phyloP scores from a whole-genome alignment of 345 rosid species.

The Arabis alpina region DNA sequence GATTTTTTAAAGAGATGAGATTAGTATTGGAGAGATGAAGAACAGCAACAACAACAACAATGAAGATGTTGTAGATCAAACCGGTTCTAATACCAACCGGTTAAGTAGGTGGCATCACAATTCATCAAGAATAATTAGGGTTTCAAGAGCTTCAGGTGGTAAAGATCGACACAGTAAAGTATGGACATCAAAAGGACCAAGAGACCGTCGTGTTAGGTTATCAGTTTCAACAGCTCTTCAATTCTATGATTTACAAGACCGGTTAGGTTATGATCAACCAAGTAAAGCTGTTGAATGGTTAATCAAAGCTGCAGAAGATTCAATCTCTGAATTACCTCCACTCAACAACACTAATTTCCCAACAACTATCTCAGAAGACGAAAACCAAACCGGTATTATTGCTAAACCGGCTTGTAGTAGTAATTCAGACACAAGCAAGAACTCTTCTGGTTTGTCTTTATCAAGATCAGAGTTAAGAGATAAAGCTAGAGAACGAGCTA shows the following conservation, averaged over 20 bases:
- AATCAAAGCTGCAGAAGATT: constrained; percentile 81
- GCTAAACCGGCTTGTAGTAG: constrained; percentile 90
- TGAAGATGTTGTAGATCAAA: constrained; percentile 37
- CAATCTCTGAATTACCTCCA: constrained; percentile 87
- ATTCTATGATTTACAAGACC: constrained; percentile 92
- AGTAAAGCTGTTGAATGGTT: constrained; percentile 98
- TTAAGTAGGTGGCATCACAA: constrained; percentile 68
- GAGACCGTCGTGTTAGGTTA: constrained; percentile 90
- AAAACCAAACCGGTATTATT: constrained; percentile 37
- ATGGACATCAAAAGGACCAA: constrained; percentile 83
- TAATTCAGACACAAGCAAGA: constrained; percentile 92
- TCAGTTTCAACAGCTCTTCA: constrained; percentile 93
- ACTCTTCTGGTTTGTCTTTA: constrained; percentile 76
- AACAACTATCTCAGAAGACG: constrained; percentile 56
- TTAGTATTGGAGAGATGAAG: constrained; percentile 47
- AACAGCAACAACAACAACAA: constrained; percentile 44
- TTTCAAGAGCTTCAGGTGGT: constrained; percentile 94
- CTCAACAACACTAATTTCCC: constrained; percentile 62
- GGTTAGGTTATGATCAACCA: constrained; percentile 94
- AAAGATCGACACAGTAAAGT: constrained; percentile 99
- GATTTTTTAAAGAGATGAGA: constrained; percentile 52
- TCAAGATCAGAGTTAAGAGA: constrained; percentile 73
- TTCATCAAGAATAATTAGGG: constrained; percentile 89
- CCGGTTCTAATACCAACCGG: constrained; percentile 37
- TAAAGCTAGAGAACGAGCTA: constrained; percentile 79